These are phyloP conservation scores for Daldinia decipiens DNA, from an alignment of 495 filamentous ascomycete species.

Conservation along the genomic window DNA sequence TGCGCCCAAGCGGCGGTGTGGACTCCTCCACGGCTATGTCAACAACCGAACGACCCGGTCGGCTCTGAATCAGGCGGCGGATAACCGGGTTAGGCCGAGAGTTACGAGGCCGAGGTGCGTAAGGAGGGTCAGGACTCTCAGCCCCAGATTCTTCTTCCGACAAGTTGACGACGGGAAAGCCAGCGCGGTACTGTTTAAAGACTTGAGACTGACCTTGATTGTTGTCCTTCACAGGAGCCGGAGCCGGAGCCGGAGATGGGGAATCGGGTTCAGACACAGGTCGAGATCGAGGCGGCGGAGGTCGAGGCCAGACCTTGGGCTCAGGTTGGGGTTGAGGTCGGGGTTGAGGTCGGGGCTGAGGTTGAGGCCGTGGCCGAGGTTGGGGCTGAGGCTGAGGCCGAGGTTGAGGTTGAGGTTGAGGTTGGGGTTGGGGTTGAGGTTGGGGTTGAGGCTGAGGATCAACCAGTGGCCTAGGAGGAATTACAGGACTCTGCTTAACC, in stretches of 20 bases:
- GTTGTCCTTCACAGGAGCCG: too few species aligned
- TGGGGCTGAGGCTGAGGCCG: too few species aligned
- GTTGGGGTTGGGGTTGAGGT: background rate
- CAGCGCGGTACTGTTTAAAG: background rate
- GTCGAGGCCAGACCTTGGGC: background rate
- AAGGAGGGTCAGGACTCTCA: background rate
- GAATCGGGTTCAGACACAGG: background rate
- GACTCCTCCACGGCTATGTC: background rate
- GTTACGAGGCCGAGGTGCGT: background rate
- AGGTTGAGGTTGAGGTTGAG: too few species aligned
- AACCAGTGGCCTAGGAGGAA: too few species aligned
- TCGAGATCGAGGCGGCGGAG: background rate
- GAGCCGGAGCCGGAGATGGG: background rate
- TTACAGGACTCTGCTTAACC: too few species aligned
- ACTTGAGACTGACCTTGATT: background rate
- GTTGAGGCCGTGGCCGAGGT: too few species aligned
- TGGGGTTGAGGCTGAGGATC: too few species aligned
- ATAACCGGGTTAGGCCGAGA: background rate
- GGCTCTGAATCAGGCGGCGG: background rate
- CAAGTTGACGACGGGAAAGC: background rate
- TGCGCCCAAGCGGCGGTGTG: background rate
- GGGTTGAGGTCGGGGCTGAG: background rate
- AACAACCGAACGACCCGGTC: background rate
- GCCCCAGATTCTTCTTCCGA: background rate
- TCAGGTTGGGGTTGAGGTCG: background rate